Conservation (phyloP, 2,329 filamentous ascomycete species). For the Clarireedia hainanense region DNA sequence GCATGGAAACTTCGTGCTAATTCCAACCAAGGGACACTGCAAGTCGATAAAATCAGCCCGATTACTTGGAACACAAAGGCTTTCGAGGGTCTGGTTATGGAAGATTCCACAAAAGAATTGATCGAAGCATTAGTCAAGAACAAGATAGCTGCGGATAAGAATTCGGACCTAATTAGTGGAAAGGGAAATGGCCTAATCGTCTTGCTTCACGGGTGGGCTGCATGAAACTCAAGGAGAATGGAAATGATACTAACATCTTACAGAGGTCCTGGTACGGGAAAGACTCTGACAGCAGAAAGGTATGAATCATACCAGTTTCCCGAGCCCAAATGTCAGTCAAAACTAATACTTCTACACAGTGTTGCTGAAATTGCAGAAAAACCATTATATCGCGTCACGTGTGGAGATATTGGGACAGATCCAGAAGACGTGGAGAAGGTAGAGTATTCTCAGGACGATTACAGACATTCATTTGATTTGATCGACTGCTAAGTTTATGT, state of each 20-base stretch:
- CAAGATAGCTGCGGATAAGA: conserved; percentile 22
- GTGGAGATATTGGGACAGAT: conserved; percentile 62
- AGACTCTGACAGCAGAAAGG: conserved; percentile 51
- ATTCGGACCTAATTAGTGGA: conserved; percentile 40
- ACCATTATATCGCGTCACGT: conserved; percentile 45
- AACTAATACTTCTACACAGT: conserved; percentile 25
- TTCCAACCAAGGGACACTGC: too few relatives aligned
- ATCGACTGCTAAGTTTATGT: too few relatives aligned
- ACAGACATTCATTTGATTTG: too few relatives aligned
- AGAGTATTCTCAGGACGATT: too few relatives aligned
- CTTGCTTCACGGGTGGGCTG: conserved; percentile 56
- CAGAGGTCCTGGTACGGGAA: conserved; percentile 81
- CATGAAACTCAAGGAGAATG: too few relatives aligned
- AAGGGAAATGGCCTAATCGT: conserved; percentile 53
- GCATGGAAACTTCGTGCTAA: too few relatives aligned
- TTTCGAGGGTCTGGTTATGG: conserved; percentile 38
- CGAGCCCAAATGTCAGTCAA: too few relatives aligned
- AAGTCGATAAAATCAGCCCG: conserved; percentile 1
- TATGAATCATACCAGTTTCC: too few relatives aligned
- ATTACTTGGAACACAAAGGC: conserved; percentile 27
- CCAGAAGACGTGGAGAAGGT: conserved; percentile 51
- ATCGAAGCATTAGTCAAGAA: conserved; percentile 36
- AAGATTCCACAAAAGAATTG: conserved; percentile 38
- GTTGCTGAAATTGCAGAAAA: conserved; percentile 42
- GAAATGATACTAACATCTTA: too few relatives aligned